These are phyloP conservation scores for Amauroascus niger DNA, from an alignment of 2,329 filamentous ascomycete genomes.

Conservation along the genomic window DNA sequence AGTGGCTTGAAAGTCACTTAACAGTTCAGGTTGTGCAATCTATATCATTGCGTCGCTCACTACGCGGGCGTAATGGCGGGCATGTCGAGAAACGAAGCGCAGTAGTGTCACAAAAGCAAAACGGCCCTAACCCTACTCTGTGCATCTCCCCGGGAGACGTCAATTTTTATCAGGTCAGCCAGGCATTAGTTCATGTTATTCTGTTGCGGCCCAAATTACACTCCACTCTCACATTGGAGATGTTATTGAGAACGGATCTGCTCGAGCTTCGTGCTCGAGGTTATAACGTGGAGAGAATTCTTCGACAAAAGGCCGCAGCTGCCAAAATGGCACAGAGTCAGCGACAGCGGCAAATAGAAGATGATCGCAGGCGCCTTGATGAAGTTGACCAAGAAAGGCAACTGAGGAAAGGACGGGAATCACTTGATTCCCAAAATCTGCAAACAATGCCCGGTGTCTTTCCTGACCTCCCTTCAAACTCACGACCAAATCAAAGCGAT, in stretches of 20 bases:
- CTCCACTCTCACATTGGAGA: slow-evolving; percentile 82
- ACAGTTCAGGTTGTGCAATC: slow-evolving; percentile 66
- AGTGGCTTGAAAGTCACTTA: slow-evolving; percentile 83
- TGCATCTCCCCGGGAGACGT: slow-evolving; percentile 63
- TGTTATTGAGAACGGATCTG: slow-evolving; percentile 76
- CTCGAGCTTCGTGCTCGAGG: slow-evolving; percentile 73
- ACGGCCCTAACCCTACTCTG: slow-evolving; percentile 49
- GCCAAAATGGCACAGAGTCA: slow-evolving; percentile 78
- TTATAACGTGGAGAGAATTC: slow-evolving; percentile 92
- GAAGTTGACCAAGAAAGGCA: slow-evolving; percentile 45
- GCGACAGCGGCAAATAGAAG: slow-evolving; percentile 57
- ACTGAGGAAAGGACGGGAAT: slow-evolving; percentile 27
- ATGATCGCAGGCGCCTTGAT: slow-evolving; percentile 59
- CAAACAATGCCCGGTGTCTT: slow-evolving; percentile 65
- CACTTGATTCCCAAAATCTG: slow-evolving; percentile 21
- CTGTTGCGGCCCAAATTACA: slow-evolving; percentile 76
- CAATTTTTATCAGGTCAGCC: slow-evolving; percentile 87
- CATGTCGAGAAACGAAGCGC: slow-evolving; percentile 68
- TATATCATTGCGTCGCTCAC: slow-evolving; percentile 65
- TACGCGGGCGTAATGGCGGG: slow-evolving; percentile 59
- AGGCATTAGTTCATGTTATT: slow-evolving; percentile 71
- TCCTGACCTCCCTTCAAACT: slow-evolving; percentile 44
- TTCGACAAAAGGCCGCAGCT: slow-evolving; percentile 78
- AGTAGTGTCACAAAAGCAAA: slow-evolving; percentile 50
- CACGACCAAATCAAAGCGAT: slow-evolving; percentile 16